Evolutionary conservation across 441 rosid species (phyloP).

Genomic region (Syzygium syzygioides): DNA sequence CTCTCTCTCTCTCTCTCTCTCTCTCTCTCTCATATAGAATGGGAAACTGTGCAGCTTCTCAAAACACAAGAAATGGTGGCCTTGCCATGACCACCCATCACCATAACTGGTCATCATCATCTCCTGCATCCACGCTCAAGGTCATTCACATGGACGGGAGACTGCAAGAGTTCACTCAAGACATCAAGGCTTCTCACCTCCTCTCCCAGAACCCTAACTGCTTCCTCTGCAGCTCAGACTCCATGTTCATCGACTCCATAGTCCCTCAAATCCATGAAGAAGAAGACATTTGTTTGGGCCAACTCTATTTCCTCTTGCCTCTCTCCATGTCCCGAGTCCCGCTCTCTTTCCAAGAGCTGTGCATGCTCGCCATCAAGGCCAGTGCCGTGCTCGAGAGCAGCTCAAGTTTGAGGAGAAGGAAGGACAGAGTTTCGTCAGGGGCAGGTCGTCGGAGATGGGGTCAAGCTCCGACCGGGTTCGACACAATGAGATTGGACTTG

Average conservation of each 20-base stretch:
- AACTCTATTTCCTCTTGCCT: not conserved
- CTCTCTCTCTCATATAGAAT: not conserved
- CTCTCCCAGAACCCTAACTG: not conserved
- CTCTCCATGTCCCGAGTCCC: not conserved
- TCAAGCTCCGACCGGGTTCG: not conserved
- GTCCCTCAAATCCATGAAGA: not conserved
- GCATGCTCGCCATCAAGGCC: not conserved
- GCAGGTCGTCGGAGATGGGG: not conserved
- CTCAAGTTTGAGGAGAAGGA: not conserved
- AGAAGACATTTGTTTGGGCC: not conserved
- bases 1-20: not conserved
- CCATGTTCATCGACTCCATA: not conserved
- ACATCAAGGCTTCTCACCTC: not conserved
- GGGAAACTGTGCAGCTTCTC: constrained; percentile 2
- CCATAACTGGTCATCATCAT: not conserved
- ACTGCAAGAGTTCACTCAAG: not conserved
- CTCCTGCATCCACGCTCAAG: not conserved
- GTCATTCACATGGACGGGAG: not conserved
- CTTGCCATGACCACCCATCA: not conserved
- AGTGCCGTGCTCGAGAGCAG: not conserved
- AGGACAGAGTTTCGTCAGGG: not conserved
- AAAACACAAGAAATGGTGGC: not conserved
- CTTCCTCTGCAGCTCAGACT: not conserved
- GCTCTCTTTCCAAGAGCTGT: not conserved
- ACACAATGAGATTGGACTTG: not conserved